A percentile compares a stretch with the other conserved stretches of the same genome.
Conservation (phyloP, 306 rosid species). For the Fagus crenata region DNA sequence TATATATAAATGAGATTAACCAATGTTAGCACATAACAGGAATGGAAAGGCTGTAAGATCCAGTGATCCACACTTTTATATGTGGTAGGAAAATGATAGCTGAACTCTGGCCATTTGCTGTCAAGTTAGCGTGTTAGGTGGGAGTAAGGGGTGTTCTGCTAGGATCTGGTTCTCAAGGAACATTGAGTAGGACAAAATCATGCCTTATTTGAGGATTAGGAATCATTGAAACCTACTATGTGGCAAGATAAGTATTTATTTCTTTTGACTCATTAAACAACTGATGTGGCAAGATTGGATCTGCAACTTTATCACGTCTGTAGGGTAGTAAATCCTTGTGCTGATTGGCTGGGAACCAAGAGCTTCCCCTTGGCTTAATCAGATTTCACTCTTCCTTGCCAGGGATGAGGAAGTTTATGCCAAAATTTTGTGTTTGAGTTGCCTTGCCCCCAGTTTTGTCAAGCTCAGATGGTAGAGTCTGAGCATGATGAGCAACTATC, state of each 20-base stretch:
- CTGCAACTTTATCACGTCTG: neutral
- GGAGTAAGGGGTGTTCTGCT: neutral
- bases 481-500: neutral
- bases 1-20: neutral
- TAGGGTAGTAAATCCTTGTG: neutral
- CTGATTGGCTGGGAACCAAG: neutral
- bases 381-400: neutral
- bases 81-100: conserved; percentile 9
- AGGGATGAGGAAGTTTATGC: neutral
- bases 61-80: neutral
- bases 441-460: neutral
- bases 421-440: neutral
- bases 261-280: neutral
- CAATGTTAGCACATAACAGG: neutral
- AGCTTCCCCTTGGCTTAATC: neutral
- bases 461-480: neutral
- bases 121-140: neutral
- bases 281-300: neutral
- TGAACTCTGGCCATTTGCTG: conserved; percentile 5
- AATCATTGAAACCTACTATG: neutral
- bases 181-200: neutral
- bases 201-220: conserved; percentile 1
- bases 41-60: neutral
- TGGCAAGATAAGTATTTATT: neutral
- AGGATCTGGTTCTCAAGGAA: neutral